A percentile compares a stretch with the other conserved stretches of the same genome.
These are phyloP conservation scores for Malus hybrid DNA, from an alignment of 331 rosid species.

Conservation along the genomic window DNA sequence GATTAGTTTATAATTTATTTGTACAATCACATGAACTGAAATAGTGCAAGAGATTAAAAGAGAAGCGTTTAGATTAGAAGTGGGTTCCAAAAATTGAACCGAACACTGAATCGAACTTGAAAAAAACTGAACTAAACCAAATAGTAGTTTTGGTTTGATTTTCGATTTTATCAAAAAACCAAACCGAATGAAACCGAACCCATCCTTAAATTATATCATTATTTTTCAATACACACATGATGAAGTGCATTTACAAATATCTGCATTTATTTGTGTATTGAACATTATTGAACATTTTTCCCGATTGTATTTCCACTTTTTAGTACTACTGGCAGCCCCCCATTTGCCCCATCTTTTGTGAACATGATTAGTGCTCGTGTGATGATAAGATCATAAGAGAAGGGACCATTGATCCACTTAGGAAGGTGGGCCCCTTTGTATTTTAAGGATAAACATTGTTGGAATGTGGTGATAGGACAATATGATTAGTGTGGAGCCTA, in stretches of 20 bases:
- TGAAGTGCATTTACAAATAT: background rate
- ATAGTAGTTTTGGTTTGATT: no score
- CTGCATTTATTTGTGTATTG: background rate
- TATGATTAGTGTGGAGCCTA: slow-evolving; percentile 51
- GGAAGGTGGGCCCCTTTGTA: slow-evolving; percentile 20
- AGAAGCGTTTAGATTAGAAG: no score
- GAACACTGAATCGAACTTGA: no score
- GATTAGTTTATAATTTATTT: no score
- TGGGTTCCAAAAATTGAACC: no score
- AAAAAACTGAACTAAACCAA: no score
- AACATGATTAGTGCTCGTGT: slow-evolving; percentile 40
- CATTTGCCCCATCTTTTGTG: slow-evolving; percentile 40
- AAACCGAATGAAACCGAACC: no score
- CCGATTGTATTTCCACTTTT: slow-evolving; percentile 10
- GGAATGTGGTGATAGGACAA: slow-evolving; percentile 43
- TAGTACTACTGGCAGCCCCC: slow-evolving; percentile 6
- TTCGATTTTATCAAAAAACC: no score
- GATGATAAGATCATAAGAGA: slow-evolving; percentile 16
- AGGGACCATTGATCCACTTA: slow-evolving; percentile 33
- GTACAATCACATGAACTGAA: no score
- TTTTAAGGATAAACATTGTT: slow-evolving; percentile 29
- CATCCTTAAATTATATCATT: no score
- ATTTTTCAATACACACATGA: background rate
- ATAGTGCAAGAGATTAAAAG: no score
- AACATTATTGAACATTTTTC: background rate